phyloP scores from a whole-genome alignment of 805 yeast genomes.

The Candida maris region DNA sequence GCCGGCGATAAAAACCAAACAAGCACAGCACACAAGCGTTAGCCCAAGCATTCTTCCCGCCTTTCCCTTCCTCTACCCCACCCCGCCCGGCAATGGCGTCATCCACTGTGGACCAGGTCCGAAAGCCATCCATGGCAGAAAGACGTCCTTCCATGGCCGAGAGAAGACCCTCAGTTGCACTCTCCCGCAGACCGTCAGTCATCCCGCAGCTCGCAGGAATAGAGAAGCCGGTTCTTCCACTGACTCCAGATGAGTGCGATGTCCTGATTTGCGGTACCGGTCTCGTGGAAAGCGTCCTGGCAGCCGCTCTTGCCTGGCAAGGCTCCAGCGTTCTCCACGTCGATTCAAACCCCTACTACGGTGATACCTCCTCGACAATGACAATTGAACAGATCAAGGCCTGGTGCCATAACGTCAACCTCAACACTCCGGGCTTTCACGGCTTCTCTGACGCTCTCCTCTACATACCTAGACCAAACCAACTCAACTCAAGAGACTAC shows the following conservation, averaged over 20 bases:
- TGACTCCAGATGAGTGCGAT: constrained; percentile 72
- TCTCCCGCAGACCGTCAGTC: constrained; percentile 34
- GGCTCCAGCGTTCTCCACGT: constrained; percentile 94
- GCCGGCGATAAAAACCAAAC: no score
- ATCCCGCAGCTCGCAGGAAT: constrained; percentile 76
- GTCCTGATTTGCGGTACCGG: constrained; percentile 94
- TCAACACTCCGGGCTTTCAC: constrained; percentile 31
- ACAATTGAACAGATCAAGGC: constrained; percentile 80
- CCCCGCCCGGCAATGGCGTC: constrained; percentile 19
- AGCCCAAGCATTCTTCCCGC: no score
- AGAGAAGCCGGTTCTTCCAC: constrained; percentile 64
- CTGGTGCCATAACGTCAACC: constrained; percentile 77
- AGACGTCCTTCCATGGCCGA: constrained; percentile 54
- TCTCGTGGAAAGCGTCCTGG: constrained; percentile 77
- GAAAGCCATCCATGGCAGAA: constrained; percentile 66
- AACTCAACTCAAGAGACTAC: constrained; percentile 65
- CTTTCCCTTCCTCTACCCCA: no score
- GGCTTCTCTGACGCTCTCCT: constrained; percentile 60
- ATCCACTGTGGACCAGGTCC: constrained; percentile 22
- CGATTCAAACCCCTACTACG: constrained; percentile 81
- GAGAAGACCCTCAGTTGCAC: constrained; percentile 30
- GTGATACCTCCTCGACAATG: constrained; percentile 82
- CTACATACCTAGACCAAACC: constrained; percentile 65
- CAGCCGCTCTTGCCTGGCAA: constrained; percentile 96
- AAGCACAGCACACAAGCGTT: no score